Conservation (phyloP, 768 basidiomycete species). For the Hydnomerulius pinastri region DNA sequence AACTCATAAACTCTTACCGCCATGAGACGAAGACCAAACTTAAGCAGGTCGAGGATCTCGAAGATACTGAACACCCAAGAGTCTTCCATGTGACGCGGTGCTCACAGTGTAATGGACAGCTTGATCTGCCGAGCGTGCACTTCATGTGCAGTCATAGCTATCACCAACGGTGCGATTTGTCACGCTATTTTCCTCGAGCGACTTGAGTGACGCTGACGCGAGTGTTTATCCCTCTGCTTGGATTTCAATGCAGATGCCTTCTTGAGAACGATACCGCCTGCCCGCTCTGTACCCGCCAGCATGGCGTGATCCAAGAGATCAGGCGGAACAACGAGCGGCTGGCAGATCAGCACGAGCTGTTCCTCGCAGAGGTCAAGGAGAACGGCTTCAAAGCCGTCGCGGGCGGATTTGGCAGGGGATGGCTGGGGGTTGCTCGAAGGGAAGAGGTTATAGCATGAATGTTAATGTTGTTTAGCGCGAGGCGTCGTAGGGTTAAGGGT, state of each 20-base stretch:
- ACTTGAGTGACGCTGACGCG: background rate
- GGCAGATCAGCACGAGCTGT: slow-evolving; percentile 80
- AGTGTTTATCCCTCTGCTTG: background rate
- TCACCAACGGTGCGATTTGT: slow-evolving; percentile 88
- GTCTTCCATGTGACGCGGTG: slow-evolving; percentile 96
- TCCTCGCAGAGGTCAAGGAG: slow-evolving; percentile 73
- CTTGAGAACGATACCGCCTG: slow-evolving; percentile 89
- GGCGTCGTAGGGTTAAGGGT: no score
- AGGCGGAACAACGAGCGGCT: slow-evolving; percentile 81
- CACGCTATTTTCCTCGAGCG: slow-evolving; percentile 14
- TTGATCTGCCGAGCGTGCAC: slow-evolving; percentile 92
- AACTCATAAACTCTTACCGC: slow-evolving; percentile 86
- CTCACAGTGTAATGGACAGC: slow-evolving; percentile 82
- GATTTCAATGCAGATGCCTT: slow-evolving; percentile 62
- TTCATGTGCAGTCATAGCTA: slow-evolving; percentile 99
- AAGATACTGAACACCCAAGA: slow-evolving; percentile 74
- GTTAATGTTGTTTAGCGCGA: no score
- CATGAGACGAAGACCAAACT: slow-evolving; percentile 79
- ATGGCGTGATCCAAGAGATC: slow-evolving; percentile 89
- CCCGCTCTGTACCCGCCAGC: slow-evolving; percentile 83
- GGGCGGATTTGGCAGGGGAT: slow-evolving; percentile 66
- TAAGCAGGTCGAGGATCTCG: slow-evolving; percentile 78
- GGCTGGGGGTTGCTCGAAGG: slow-evolving; percentile 45
- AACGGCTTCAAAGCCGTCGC: slow-evolving; percentile 73
- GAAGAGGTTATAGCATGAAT: no score